Evolutionary conservation across 805 yeast species (phyloP).

Genomic region (Saccharomycopsis fermentans): DNA sequence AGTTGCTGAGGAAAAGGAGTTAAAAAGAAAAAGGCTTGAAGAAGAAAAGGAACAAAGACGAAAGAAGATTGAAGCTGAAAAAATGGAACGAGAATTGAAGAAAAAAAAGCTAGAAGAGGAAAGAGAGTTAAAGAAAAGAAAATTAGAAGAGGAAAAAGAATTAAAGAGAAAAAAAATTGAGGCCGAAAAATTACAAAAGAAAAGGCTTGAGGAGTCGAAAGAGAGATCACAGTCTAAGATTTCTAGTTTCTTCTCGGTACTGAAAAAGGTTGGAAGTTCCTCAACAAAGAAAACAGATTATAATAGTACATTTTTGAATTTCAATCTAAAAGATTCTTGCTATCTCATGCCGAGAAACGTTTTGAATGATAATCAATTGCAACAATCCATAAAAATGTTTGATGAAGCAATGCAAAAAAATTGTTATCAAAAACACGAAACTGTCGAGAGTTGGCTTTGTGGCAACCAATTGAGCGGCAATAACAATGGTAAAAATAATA

Average conservation of each 20-base stretch:
- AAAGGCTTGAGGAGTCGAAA: not conserved
- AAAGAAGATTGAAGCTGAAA: not conserved
- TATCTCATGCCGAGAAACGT: not conserved
- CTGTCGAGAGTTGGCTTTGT: not conserved
- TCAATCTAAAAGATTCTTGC: conserved; percentile 3
- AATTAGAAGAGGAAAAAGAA: not conserved
- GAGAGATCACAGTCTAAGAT: conserved; percentile 11
- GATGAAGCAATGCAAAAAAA: not conserved
- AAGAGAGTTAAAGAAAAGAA: not conserved
- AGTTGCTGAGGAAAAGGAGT: conserved; percentile 11
- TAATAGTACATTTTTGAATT: conserved; percentile 8
- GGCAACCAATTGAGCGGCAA: not conserved
- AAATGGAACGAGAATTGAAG: not conserved
- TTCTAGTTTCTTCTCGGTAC: conserved; percentile 10
- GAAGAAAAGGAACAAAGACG: conserved; percentile 2
- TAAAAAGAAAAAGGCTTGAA: conserved; percentile 6
- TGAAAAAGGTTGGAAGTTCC: not conserved
- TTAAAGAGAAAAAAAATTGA: not conserved
- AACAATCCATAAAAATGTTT: not conserved
- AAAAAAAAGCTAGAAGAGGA: not conserved
- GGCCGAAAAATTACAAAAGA: conserved; percentile 1
- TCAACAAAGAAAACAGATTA: conserved; percentile 8
- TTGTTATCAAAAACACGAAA: not conserved
- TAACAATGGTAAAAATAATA: no score
- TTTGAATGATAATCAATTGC: not conserved